Base-by-base conservation (phyloP, 2,329 filamentous ascomycete species). In the Fusarium nelsonii region DNA sequence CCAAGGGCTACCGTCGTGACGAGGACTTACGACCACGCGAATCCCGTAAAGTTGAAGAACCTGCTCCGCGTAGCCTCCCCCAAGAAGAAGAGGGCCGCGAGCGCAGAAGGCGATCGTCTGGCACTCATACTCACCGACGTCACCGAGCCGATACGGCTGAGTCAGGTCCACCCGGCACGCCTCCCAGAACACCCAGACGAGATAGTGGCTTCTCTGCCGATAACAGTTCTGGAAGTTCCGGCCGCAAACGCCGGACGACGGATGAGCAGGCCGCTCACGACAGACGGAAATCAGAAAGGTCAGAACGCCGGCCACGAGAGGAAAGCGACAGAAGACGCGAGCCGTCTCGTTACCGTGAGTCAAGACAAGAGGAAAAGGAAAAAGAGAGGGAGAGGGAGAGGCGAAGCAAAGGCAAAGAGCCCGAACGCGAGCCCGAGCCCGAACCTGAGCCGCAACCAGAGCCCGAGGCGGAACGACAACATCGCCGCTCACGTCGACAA, bases 221-320 rank as follows among this genome's bases (percentile, higher is more conserved):
- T n/a, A 66, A 63, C 9, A 80, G 74, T 61, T 77, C 78, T 44
- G 78, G 76, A 44, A 75, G 75, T 45, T 76, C 78, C 36, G 69
- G 74, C 28, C 73, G 74, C 58, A 75, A 70, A 53, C 78, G 80
- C 41, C 81, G 83, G 58, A 84, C 82, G 4, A 76, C 80, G 3
- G 84, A 86, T 65, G 84, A 87, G 69, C 84, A 85, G 62, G 83
- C 80, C 16, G 82, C 81, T 3, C 82, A 85, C 55, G 85, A 87
- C 3, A 82, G 74, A 65, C 81, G 82, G 61, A 86, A 83, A 74
- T 81, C 81, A 52, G 84, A 86, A 68, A 81, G 82, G 40, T 56
- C 66, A 20, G 70, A 73, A 34, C 30, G 81, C 78, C 43, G 69
- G 16, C 39, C 59, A 45, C 61, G 60, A 32, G 73, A 74, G 20